Evolutionary conservation across 2,329 filamentous ascomycete genomes (phyloP), one percentile per base, ranked within the genome.

Genomic region (Epichloe elymi): DNA sequence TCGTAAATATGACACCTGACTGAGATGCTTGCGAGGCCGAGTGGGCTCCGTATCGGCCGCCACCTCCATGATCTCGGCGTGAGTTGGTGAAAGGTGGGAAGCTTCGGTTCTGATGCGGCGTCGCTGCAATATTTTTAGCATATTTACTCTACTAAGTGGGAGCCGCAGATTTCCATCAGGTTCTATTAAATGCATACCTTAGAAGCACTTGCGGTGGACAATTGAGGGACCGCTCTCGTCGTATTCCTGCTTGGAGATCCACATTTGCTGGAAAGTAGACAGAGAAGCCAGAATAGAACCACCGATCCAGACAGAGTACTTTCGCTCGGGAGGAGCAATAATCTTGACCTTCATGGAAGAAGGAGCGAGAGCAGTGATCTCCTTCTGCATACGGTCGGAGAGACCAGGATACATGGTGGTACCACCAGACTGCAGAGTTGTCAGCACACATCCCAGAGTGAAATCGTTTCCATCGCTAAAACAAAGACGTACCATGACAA

Each of bases 311-410:
- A 98, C 93, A 59, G 93, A 97, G 88, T 98, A 98, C 84, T 98
- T 98, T 78, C 93, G 88, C 87, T 98, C 93, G 63, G 93, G 93
- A 65, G 93, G 93, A 78, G 93, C 93, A 72, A 98, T 97, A 78
- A 98, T 97, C 88, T 97, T 97, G 83, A 98, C 91, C 88, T 97
- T 97, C 93, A 98, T 97, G 69, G 90, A 96, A 61, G 93, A 97
- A 69, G 93, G 93, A 71, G 93, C 93, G 76, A 98, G 87, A 71
- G 90, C 86, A 73, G 90, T 97, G 74, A 98, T 97, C 82, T 98
- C 93, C 88, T 98, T 97, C 79, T 98, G 93, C 93, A 98, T 97
- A 83, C 93, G 93, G 82, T 98, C 93, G 74, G 90, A 95, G 76
- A 98, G 95, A 89, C 93, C 93, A 66, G 93, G 93, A 82, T 97